Conservation (phyloP, 768 basidiomycete genomes). For the Amanita pallidorosea region DNA sequence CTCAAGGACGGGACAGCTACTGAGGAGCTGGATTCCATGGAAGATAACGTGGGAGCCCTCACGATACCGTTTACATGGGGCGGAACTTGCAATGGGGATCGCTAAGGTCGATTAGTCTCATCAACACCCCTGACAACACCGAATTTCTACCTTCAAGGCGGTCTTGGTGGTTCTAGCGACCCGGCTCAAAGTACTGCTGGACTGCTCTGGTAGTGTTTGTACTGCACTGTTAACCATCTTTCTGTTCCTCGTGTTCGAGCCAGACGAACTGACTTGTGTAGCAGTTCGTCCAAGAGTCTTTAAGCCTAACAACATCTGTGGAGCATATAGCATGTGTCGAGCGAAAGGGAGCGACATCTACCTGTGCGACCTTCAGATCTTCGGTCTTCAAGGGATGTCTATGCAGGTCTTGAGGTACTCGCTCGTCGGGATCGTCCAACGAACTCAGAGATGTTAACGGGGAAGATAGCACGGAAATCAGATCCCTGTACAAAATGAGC, state of each 20-base stretch:
- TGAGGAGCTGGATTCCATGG: constrained; percentile 1
- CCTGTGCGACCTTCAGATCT: constrained; percentile 53
- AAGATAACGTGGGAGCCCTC: constrained; percentile 4
- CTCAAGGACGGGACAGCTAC: neutral
- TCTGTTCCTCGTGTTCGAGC: constrained; percentile 8
- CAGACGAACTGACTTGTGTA: neutral
- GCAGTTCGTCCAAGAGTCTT: neutral
- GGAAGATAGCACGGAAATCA: constrained; percentile 50
- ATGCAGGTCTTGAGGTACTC: constrained; percentile 16
- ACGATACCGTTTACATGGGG: neutral
- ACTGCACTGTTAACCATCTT: constrained; percentile 15
- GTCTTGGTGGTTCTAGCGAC: neutral
- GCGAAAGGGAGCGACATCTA: constrained; percentile 13
- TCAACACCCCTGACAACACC: no score
- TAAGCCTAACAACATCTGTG: constrained; percentile 4
- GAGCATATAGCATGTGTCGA: neutral
- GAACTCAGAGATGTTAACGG: constrained; percentile 69
- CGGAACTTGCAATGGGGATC: constrained; percentile 3
- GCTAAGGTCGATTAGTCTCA: neutral
- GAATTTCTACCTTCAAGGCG: neutral
- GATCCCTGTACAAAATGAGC: constrained; percentile 18
- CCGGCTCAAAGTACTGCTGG: neutral
- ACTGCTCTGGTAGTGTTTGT: constrained; percentile 19
- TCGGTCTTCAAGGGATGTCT: constrained; percentile 26
- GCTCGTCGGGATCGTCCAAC: constrained; percentile 48